Evolutionary conservation across 1,284 basidiomycete genomes (phyloP).

Genomic region (Naganishia sp.): DNA sequence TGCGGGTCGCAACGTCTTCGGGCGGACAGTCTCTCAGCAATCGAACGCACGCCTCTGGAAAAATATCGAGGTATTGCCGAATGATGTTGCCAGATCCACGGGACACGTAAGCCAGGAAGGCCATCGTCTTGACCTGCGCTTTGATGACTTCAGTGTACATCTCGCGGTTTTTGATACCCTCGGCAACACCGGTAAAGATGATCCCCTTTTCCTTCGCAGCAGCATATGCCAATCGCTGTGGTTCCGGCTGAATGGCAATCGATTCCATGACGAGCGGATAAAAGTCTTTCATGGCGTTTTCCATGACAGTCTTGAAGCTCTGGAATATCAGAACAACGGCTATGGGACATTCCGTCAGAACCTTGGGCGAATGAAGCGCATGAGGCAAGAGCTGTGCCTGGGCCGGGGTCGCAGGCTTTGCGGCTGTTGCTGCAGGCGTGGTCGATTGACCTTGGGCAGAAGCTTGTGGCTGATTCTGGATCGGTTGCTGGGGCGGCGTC

Average conservation of each 20-base stretch:
- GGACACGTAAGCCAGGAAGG: constrained; percentile 88
- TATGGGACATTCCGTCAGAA: constrained; percentile 90
- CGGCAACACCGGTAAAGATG: constrained; percentile 83
- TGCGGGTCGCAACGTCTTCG: constrained; percentile 77
- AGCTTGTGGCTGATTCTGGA: constrained; percentile 19
- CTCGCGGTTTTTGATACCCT: constrained; percentile 69
- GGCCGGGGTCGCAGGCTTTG: constrained; percentile 27
- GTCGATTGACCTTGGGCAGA: constrained; percentile 30
- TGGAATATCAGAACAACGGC: constrained; percentile 91
- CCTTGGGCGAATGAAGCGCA: constrained; percentile 82
- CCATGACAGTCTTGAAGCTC: constrained; percentile 67
- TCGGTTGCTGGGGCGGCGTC: constrained; percentile 25
- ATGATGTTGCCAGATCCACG: constrained; percentile 70
- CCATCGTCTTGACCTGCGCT: constrained; percentile 94
- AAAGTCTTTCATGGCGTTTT: constrained; percentile 69
- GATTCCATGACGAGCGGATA: constrained; percentile 72
- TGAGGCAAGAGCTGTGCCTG: constrained; percentile 40
- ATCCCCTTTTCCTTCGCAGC: constrained; percentile 74
- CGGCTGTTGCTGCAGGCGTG: constrained; percentile 27
- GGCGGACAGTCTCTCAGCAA: constrained; percentile 92
- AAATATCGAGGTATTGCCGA: constrained; percentile 75
- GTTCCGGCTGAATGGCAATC: constrained; percentile 77
- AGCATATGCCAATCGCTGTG: constrained; percentile 79
- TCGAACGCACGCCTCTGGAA: constrained; percentile 79
- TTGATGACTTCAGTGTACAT: constrained; percentile 86